phyloP scores from a whole-genome alignment of 2,329 filamentous ascomycete species.

The Fusarium domesticum region DNA sequence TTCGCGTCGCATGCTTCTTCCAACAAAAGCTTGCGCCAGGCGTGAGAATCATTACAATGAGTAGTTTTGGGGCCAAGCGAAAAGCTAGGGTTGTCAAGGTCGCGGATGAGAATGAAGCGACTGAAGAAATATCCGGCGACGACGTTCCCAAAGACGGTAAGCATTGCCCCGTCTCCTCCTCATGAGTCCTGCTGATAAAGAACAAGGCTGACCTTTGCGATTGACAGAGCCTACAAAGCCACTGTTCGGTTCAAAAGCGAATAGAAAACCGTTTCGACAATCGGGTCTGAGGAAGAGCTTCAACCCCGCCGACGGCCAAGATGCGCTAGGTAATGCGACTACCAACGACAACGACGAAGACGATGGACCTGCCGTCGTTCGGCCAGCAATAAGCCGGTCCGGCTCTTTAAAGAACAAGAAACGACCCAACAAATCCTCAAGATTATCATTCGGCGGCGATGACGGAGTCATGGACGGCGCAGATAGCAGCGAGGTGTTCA shows the following conservation, averaged over 20 bases:
- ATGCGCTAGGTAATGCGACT: constrained; percentile 18
- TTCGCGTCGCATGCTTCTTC: background rate
- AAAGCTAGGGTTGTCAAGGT: constrained; percentile 77
- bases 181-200: constrained; percentile 34
- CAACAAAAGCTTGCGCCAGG: background rate
- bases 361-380: constrained; percentile 47
- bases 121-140: constrained; percentile 19
- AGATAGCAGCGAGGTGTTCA: constrained; percentile 49
- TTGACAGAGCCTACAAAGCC: constrained; percentile 35
- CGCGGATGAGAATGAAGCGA: constrained; percentile 60
- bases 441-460: constrained; percentile 72
- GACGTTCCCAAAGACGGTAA: constrained; percentile 38
- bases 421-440: constrained; percentile 53
- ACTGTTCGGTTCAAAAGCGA: constrained; percentile 42
- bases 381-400: constrained; percentile 46
- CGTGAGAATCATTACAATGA: constrained; percentile 41
- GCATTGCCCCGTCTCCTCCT: constrained; percentile 22
- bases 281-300: constrained; percentile 58
- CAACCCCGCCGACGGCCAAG: constrained; percentile 42
- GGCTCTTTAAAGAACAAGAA: constrained; percentile 63
- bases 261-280: constrained; percentile 54
- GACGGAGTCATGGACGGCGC: constrained; percentile 50
- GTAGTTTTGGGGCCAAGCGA: constrained; percentile 54
- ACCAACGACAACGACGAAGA: constrained; percentile 42
- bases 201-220: constrained; percentile 35